Base-by-base conservation (phyloP, 1,284 basidiomycete genomes). In the Moesziomyces sp. region DNA sequence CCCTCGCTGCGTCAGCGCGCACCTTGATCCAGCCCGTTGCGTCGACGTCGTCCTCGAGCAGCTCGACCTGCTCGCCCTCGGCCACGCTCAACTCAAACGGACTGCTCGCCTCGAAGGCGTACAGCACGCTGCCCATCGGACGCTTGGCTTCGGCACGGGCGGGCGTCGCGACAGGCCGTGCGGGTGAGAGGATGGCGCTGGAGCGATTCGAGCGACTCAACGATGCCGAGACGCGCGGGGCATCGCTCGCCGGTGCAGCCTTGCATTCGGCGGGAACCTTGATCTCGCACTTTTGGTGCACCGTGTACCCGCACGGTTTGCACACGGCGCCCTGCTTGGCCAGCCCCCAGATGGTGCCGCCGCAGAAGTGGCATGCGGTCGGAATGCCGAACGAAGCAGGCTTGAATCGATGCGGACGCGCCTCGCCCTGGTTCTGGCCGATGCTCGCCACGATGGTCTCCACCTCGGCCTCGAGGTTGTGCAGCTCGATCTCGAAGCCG, bases 221-320 rank as follows among this genome's bases (percentile, higher is more conserved):
- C 9, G 47, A 38, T 13, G 21, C 42, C 16, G 57, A 59, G 8
- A 19, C 21, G 7, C 51, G 46, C 5, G 45, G 28, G n/a, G 54
- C 46, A 3, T 47, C 45, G 19, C 35, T 35, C 11, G 48, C 51
- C 4, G 64, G 59, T n/a, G 61, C 55, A n/a, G 75, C 65, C 42
- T 67, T 71, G 58, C 77, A 79, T 35, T 79, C 61, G 0, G 77
- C 68, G 3, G 77, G 68, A 34, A 79, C 77, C 62, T 79, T 79
- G 53, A 76, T 62, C 74, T 79, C 74, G 59, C 77, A 79, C 65
- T 79, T 79, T 34, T 68, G 60, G 43, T 79, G 77, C 19, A 70
- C 67, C 2, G 74, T 77, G 52, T 69, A 79, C 8, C 77, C 77
- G 47, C 77, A 79, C 14, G 77, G 74, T 53, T 77, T 77, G 54